These are phyloP conservation scores for Chamaenerion angustifolium DNA, from an alignment of 345 rosid species.

Conservation along the genomic window DNA sequence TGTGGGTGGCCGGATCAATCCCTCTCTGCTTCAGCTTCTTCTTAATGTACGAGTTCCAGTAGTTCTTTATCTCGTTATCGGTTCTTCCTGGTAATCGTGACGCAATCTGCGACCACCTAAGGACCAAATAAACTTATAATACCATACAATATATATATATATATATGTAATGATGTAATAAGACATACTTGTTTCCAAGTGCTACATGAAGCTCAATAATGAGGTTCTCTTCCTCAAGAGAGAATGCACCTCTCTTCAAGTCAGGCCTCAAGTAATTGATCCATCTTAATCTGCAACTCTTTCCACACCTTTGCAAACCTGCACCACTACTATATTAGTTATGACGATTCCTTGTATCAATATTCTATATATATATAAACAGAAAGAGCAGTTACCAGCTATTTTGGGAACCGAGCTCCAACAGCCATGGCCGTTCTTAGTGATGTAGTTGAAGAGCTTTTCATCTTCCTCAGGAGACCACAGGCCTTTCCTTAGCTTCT, in stretches of 20 bases:
- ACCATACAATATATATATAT: neutral
- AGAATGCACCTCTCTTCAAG: slow-evolving; percentile 52
- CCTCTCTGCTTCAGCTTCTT: slow-evolving; percentile 66
- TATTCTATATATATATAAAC: neutral
- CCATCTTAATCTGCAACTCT: slow-evolving; percentile 91
- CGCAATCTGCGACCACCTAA: slow-evolving; percentile 68
- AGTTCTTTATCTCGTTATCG: slow-evolving; percentile 60
- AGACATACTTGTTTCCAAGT: slow-evolving; percentile 29
- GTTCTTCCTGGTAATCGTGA: slow-evolving; percentile 54
- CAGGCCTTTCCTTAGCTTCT: slow-evolving; percentile 69
- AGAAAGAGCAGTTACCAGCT: slow-evolving; percentile 30
- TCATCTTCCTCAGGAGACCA: slow-evolving; percentile 95
- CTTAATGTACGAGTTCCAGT: slow-evolving; percentile 57
- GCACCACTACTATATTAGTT: neutral
- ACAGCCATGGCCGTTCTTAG: slow-evolving; percentile 70
- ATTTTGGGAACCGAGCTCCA: slow-evolving; percentile 86
- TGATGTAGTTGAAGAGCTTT: slow-evolving; percentile 58
- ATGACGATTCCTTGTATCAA: too few relatives aligned
- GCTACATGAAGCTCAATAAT: slow-evolving; percentile 23
- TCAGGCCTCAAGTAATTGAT: slow-evolving; percentile 89
- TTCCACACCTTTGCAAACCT: slow-evolving; percentile 73
- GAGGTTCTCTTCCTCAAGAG: slow-evolving; percentile 31
- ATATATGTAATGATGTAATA: neutral
- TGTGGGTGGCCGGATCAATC: slow-evolving; percentile 53
- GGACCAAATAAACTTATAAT: too few relatives aligned